Evolutionary conservation across 441 rosid species (phyloP).

Genomic region (Pelargonium exstipulatum): DNA sequence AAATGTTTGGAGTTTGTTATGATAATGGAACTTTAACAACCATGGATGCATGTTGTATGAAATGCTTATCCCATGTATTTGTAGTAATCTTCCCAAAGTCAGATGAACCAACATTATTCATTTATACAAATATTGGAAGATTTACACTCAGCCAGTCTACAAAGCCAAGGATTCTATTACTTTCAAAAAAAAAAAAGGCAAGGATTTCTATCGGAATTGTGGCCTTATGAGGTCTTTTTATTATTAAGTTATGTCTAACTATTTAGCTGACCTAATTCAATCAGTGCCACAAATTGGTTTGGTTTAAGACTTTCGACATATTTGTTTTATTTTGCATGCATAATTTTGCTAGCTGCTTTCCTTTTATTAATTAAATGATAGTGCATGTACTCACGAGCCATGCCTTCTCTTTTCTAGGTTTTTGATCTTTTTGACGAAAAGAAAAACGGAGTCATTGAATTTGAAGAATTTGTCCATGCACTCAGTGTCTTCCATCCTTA

Average conservation of each 20-base stretch:
- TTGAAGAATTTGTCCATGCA: conserved; percentile 73
- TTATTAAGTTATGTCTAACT: background rate
- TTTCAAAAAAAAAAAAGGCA: background rate
- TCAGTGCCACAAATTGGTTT: background rate
- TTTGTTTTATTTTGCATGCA: no score
- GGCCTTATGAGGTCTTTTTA: background rate
- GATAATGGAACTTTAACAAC: no score
- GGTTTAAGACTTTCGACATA: no score
- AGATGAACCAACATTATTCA: background rate
- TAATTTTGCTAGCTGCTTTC: no score
- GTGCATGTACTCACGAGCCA: background rate
- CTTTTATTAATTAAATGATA: background rate
- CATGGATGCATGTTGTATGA: no score
- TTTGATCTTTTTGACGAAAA: conserved; percentile 78
- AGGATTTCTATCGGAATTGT: background rate
- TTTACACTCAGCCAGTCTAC: background rate
- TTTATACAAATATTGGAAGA: background rate
- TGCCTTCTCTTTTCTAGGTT: conserved; percentile 33
- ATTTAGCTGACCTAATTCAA: background rate
- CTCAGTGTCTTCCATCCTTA: conserved; percentile 72
- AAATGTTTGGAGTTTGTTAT: background rate
- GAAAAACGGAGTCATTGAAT: conserved; percentile 78
- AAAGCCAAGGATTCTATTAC: no score
- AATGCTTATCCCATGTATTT: background rate
- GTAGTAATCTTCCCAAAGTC: background rate